These are phyloP conservation scores for Cymbopogon flexuosus DNA, from an alignment of 202 grass and related monocot species.

Conservation along the genomic window DNA sequence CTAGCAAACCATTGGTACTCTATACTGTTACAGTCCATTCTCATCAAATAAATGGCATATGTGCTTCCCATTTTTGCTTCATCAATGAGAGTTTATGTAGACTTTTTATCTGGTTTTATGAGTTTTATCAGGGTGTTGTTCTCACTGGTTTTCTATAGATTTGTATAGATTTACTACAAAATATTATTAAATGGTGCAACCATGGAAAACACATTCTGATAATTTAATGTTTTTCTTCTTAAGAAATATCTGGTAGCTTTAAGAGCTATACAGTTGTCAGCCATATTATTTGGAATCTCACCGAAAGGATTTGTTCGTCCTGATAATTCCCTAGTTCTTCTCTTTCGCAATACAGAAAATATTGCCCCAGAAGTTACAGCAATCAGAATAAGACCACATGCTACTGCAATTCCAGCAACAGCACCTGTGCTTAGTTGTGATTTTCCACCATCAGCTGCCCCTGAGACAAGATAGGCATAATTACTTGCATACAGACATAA, in stretches of 20 bases:
- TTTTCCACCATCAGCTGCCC: conserved; percentile 28
- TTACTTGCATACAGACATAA: background rate
- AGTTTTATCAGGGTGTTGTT: background rate
- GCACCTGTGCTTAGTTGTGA: conserved; percentile 41
- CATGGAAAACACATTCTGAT: background rate
- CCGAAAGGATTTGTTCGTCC: conserved; percentile 72
- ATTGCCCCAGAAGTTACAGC: conserved; percentile 41
- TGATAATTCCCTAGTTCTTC: conserved; percentile 33
- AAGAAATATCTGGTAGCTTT: no score
- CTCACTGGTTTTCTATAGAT: background rate
- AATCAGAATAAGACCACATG: conserved; percentile 51
- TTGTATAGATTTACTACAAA: background rate
- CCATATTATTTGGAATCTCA: conserved; percentile 40
- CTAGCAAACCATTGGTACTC: background rate
- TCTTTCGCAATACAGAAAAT: conserved; percentile 65
- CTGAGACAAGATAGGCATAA: conserved; percentile 33
- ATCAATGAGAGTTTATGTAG: background rate
- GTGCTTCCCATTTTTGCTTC: background rate
- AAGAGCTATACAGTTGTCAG: background rate
- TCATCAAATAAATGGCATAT: background rate
- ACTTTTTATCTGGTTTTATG: background rate
- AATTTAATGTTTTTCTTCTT: no score
- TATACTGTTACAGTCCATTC: conserved; percentile 1
- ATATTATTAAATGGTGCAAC: background rate
- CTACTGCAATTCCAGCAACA: conserved; percentile 62